These are phyloP conservation scores for Metarhizium anisopliae DNA, from an alignment of 2,329 filamentous ascomycete genomes.

Conservation along the genomic window DNA sequence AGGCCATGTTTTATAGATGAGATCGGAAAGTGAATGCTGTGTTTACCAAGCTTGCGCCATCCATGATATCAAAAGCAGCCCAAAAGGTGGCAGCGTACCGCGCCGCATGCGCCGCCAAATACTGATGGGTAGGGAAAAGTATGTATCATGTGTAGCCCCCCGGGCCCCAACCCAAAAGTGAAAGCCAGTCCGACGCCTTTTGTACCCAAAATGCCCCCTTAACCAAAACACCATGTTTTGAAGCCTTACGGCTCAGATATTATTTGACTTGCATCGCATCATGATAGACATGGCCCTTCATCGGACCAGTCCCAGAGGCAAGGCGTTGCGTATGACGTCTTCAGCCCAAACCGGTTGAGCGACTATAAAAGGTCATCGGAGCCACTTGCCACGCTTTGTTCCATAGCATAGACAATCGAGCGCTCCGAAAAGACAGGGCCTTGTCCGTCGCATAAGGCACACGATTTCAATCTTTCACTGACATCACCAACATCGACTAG, in stretches of 20 bases:
- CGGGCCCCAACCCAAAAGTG: neutral
- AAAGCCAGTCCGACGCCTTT: neutral
- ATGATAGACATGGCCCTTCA: neutral
- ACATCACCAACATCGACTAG: conserved; percentile 75
- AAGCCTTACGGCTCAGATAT: neutral
- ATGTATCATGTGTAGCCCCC: neutral
- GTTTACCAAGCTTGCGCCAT: neutral
- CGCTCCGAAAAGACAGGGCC: conserved; percentile 81
- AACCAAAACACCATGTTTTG: neutral
- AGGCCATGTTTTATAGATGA: neutral
- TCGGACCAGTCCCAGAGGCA: neutral
- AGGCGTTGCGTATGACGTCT: neutral
- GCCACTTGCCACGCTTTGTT: conserved; percentile 66
- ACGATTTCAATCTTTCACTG: conserved; percentile 65
- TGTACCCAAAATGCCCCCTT: neutral
- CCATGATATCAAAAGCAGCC: neutral
- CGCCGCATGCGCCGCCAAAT: neutral
- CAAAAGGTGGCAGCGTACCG: neutral
- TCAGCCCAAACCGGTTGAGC: neutral
- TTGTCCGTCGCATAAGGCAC: conserved; percentile 76
- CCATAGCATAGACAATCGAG: conserved; percentile 64
- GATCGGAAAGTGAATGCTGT: neutral
- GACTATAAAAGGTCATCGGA: conserved; percentile 59
- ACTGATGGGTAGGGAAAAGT: neutral
- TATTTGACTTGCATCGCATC: neutral